These are phyloP conservation scores for Wakefieldia striispora DNA, from an alignment of 768 basidiomycete genomes.

Conservation along the genomic window DNA sequence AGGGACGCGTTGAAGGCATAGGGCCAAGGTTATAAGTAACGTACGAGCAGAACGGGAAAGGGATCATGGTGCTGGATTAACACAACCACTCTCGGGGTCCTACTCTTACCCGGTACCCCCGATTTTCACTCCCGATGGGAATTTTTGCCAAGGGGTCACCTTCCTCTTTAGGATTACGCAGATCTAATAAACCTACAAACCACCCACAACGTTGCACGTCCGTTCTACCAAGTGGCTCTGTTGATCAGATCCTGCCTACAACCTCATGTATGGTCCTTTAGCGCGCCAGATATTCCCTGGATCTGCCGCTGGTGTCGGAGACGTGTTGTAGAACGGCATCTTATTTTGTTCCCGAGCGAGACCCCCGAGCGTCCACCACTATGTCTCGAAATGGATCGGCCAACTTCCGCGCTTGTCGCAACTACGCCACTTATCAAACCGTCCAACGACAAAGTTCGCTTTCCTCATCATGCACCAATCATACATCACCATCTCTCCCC, in stretches of 20 bases:
- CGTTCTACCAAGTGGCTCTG: too few relatives aligned
- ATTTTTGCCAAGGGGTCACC: conserved; percentile 12
- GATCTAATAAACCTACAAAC: conserved; percentile 13
- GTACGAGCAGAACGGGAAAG: conserved; percentile 13
- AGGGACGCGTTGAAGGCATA: conserved; percentile 22
- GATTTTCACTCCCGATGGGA: conserved; percentile 20
- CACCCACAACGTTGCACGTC: too few relatives aligned
- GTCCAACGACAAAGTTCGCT: conserved; percentile 19
- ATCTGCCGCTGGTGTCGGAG: conserved; percentile 14
- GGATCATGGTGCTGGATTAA: conserved; percentile 1
- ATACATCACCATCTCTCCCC: not conserved
- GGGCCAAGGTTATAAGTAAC: conserved; percentile 34
- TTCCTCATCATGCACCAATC: conserved; percentile 8
- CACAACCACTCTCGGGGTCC: conserved; percentile 22
- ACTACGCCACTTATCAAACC: conserved; percentile 32
- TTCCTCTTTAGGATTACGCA: conserved; percentile 16
- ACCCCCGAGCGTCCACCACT: conserved; percentile 16
- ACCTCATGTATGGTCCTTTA: too few relatives aligned
- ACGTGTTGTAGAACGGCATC: too few relatives aligned
- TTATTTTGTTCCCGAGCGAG: conserved; percentile 7
- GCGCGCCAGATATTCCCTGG: too few relatives aligned
- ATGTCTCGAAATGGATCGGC: conserved; percentile 25
- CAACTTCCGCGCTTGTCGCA: conserved; percentile 35
- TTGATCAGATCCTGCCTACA: too few relatives aligned
- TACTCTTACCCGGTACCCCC: conserved; percentile 17